Base-by-base conservation (phyloP, 208 protist genomes). In the Acanthamoeba healyi region DNA sequence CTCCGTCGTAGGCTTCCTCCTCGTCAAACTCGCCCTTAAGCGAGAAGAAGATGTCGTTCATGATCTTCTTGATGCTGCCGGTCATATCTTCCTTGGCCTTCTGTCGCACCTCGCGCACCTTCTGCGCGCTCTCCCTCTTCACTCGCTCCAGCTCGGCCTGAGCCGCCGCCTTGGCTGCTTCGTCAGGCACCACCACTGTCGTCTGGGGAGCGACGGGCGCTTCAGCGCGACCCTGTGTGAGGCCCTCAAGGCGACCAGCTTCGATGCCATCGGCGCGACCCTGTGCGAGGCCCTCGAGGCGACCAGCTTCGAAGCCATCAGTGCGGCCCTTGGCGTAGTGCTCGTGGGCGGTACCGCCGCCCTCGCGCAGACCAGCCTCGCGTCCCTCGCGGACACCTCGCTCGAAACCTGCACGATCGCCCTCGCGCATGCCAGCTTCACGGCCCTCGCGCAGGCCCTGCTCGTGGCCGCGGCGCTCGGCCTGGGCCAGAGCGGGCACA, bases 1-100 rank as follows among this genome's bases (percentile, higher is more conserved):
- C 38, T 5, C 87, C 87, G 40, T 93, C 87, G 32, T 93, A 93
- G 24, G 87, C 36, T 7, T 74, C 87, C 14, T 93, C 87, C 36
- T 93, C 87, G 2, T 93, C 87, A 26, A 93, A 81, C 61, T 93
- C 87, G 26, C 15, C 24, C 22, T 38, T 2, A 26, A 93, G 87
- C 26, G 87, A 74, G 87, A 77, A 93, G 65, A 63, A 93, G 14
- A 93, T 93, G 26, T 93, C 87, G 44, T 93, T 93, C 87, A 93
- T 93, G 42, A 93, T 89, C 38, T 89, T 89, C 82, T 65, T 89
- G 51, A 89, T 89, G 36, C 38, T 65, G 49, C 19, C 82, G 46
- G 46, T 65, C 29, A 44, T 89, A 10, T 61, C 46, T 7, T 89
- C 82, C 49, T 65, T 89, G 82, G 82, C 40, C 82, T 89, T 61